These are phyloP conservation scores for Copromyces sp. DNA, from an alignment of 495 filamentous ascomycete genomes.

Conservation along the genomic window DNA sequence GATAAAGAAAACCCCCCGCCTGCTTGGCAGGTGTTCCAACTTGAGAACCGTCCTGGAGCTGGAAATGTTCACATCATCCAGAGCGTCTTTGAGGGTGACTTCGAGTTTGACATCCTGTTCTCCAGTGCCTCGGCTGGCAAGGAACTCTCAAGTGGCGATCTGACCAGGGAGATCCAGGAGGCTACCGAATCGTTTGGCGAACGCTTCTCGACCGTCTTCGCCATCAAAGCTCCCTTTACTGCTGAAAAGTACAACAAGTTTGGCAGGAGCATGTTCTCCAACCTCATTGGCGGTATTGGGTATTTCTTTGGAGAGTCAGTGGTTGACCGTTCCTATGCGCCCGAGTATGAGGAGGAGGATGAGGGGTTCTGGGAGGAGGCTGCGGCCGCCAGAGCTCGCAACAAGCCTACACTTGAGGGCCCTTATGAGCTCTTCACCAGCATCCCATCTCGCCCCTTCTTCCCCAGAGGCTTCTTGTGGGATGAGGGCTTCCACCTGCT, in stretches of 20 bases:
- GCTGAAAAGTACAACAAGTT: conserved; percentile 65
- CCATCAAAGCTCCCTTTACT: conserved; percentile 66
- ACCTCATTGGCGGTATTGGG: conserved; percentile 87
- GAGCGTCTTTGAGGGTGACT: conserved; percentile 82
- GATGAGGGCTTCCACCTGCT: conserved; percentile 96
- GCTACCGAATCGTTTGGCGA: conserved; percentile 58
- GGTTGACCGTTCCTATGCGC: conserved; percentile 80
- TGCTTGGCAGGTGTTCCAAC: conserved; percentile 74
- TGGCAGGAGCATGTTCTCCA: conserved; percentile 83
- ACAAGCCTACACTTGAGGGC: conserved; percentile 59
- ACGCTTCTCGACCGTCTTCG: conserved; percentile 63
- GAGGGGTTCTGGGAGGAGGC: conserved; percentile 97
- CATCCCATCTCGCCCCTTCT: conserved; percentile 90
- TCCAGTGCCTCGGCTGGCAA: conserved; percentile 66
- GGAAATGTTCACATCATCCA: conserved; percentile 88
- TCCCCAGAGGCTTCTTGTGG: conserved; percentile 93
- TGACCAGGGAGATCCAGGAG: conserved; percentile 59
- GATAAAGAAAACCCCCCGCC: conserved; percentile 66
- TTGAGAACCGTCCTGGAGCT: conserved; percentile 52
- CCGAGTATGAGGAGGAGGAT: conserved; percentile 91
- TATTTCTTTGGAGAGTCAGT: conserved; percentile 84
- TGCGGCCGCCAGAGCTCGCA: conserved; percentile 53
- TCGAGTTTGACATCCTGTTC: conserved; percentile 92
- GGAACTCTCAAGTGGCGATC: conserved; percentile 46
- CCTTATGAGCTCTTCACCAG: conserved; percentile 86